phyloP scores from a whole-genome alignment of 1,284 basidiomycete genomes.

The Cystobasidiaceae sp. region DNA sequence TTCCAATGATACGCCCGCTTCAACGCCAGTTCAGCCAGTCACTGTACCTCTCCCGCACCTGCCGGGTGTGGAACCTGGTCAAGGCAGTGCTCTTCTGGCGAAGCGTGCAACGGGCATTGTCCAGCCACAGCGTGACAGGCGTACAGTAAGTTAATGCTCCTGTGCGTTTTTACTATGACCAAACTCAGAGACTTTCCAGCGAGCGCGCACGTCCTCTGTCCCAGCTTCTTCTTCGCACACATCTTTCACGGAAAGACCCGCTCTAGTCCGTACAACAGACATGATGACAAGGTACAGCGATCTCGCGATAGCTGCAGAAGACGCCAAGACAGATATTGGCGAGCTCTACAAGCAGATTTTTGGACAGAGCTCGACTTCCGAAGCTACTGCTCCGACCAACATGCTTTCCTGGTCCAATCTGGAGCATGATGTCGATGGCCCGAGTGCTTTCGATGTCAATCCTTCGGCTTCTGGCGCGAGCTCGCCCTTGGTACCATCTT shows the following conservation, averaged over 20 bases:
- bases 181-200: too few species aligned
- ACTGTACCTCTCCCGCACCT: neutral
- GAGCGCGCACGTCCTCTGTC: conserved; percentile 13
- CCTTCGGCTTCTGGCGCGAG: too few species aligned
- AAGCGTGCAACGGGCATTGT: conserved; percentile 10
- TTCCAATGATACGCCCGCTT: neutral
- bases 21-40: neutral
- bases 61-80: conserved; percentile 22
- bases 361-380: neutral
- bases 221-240: conserved; percentile 3
- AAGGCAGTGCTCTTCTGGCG: conserved; percentile 21
- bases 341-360: neutral
- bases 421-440: neutral
- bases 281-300: conserved; percentile 55
- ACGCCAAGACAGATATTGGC: neutral
- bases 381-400: too few species aligned
- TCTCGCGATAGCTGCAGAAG: conserved; percentile 33
- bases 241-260: conserved; percentile 51
- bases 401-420: neutral
- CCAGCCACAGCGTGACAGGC: neutral
- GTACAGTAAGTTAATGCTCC: neutral
- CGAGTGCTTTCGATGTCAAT: too few species aligned
- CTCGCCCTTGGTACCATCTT: too few species aligned
- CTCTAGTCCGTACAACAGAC: conserved; percentile 68
- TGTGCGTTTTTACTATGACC: neutral